Evolutionary conservation across 768 basidiomycete genomes (phyloP).

Genomic region (Phylloporus rhodoxanthus): DNA sequence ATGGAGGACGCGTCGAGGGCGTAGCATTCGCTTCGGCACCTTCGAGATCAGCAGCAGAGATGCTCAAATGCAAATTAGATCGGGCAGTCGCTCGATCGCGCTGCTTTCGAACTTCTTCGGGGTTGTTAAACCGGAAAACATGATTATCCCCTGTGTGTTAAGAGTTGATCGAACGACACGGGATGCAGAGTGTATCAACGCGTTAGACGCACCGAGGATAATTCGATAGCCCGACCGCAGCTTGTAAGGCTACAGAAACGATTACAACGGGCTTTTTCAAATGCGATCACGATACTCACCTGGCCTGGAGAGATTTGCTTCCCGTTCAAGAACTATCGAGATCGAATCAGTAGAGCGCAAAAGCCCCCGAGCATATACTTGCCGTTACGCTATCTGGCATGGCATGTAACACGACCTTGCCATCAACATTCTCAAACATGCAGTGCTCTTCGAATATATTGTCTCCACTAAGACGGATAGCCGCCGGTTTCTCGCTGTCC

Average conservation of each 20-base stretch:
- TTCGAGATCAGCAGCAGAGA: conserved; percentile 64
- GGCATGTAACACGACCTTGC: conserved; percentile 76
- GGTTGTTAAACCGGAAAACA: conserved; percentile 96
- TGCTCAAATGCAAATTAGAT: conserved; percentile 60
- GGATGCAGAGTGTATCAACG: background rate
- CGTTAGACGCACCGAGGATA: conserved; percentile 66
- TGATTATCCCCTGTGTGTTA: conserved; percentile 77
- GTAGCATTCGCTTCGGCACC: conserved; percentile 35
- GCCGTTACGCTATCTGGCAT: conserved; percentile 81
- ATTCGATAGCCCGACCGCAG: conserved; percentile 93
- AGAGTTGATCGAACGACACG: conserved; percentile 4
- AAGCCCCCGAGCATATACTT: conserved; percentile 24
- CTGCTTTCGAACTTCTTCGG: conserved; percentile 88
- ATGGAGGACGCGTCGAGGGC: conserved; percentile 66
- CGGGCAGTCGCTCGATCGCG: conserved; percentile 75
- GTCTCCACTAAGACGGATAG: conserved; percentile 88
- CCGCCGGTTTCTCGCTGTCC: conserved; percentile 73
- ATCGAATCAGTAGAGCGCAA: conserved; percentile 11
- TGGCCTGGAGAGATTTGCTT: conserved; percentile 75
- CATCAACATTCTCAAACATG: conserved; percentile 79
- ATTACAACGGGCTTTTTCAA: conserved; percentile 7
- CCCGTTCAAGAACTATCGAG: conserved; percentile 81
- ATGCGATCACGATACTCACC: conserved; percentile 38
- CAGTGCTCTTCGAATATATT: conserved; percentile 93
- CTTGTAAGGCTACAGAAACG: conserved; percentile 55